Conservation (phyloP, 2,329 filamentous ascomycete genomes). For the Trichophyton rubrum region DNA sequence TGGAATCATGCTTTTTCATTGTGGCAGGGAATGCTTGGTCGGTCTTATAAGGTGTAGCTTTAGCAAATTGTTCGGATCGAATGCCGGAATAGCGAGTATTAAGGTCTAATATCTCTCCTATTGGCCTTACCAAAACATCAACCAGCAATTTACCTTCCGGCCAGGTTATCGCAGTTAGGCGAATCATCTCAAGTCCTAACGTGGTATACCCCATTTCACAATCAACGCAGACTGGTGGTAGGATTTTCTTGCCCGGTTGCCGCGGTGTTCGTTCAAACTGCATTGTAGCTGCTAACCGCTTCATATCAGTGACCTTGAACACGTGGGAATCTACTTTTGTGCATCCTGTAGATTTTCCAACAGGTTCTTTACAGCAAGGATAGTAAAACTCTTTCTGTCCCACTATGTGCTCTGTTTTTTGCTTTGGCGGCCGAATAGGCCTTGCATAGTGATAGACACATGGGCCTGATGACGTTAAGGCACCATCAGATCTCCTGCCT, state of each 20-base stretch:
- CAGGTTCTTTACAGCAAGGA: constrained; percentile 63
- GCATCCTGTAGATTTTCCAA: constrained; percentile 66
- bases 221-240: constrained; percentile 62
- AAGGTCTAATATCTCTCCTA: constrained; percentile 74
- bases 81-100: constrained; percentile 91
- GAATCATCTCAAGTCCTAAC: constrained; percentile 74
- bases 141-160: constrained; percentile 61
- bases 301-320: constrained; percentile 68
- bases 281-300: constrained; percentile 62
- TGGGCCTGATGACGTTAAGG: constrained; percentile 59
- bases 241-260: constrained; percentile 21
- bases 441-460: constrained; percentile 77
- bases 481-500: constrained; percentile 63
- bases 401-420: constrained; percentile 42
- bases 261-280: constrained; percentile 67
- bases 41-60: constrained; percentile 47
- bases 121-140: constrained; percentile 72
- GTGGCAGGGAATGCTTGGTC: constrained; percentile 14
- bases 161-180: constrained; percentile 81
- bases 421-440: constrained; percentile 45
- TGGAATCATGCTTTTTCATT: constrained; percentile 12
- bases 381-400: constrained; percentile 51
- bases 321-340: constrained; percentile 61
- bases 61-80: constrained; percentile 59
- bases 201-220: constrained; percentile 98